Percentiles rank a stretch among this genome's conserved stretches.
Conservation (phyloP, 2,329 filamentous ascomycete genomes). For the Pseudonectria foliicola region DNA sequence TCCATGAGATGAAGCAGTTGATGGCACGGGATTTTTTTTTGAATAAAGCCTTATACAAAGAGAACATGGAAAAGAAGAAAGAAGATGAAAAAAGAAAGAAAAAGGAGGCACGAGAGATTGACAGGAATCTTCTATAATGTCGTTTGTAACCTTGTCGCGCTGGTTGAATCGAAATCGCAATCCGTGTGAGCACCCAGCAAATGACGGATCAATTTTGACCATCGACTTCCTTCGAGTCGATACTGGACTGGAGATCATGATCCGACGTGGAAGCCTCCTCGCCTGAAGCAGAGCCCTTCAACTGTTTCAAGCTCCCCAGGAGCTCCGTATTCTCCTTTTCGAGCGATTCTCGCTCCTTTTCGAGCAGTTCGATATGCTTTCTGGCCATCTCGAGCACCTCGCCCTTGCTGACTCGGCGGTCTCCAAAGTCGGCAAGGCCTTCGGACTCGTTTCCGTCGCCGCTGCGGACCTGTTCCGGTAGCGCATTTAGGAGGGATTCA, state of each 20-base stretch:
- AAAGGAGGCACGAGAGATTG: background rate
- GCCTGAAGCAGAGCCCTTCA: constrained; percentile 12
- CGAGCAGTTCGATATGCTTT: constrained; percentile 18
- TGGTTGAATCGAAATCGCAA: background rate
- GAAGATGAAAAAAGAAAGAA: background rate
- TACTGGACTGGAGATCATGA: constrained; percentile 10
- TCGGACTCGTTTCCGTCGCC: constrained; percentile 16
- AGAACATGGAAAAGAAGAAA: constrained; percentile 2
- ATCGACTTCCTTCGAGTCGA: constrained; percentile 8
- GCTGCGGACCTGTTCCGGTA: constrained; percentile 16
- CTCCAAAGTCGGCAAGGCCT: constrained; percentile 13
- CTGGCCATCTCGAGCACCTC: constrained; percentile 23
- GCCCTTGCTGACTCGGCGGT: constrained; percentile 20
- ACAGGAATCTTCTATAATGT: background rate
- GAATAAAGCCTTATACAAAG: constrained; percentile 1
- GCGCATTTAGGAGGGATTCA: constrained; percentile 16
- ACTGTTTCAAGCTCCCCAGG: constrained; percentile 15
- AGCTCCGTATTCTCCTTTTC: constrained; percentile 19
- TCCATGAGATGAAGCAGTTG: too few species aligned
- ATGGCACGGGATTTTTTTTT: too few species aligned
- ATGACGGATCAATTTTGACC: background rate
- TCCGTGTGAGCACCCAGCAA: too few species aligned
- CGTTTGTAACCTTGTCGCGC: too few species aligned
- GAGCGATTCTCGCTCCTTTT: constrained; percentile 16
- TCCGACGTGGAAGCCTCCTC: constrained; percentile 4